These are phyloP conservation scores for Exutisphaerella laricina DNA, from an alignment of 2,329 filamentous ascomycete genomes.

Conservation along the genomic window DNA sequence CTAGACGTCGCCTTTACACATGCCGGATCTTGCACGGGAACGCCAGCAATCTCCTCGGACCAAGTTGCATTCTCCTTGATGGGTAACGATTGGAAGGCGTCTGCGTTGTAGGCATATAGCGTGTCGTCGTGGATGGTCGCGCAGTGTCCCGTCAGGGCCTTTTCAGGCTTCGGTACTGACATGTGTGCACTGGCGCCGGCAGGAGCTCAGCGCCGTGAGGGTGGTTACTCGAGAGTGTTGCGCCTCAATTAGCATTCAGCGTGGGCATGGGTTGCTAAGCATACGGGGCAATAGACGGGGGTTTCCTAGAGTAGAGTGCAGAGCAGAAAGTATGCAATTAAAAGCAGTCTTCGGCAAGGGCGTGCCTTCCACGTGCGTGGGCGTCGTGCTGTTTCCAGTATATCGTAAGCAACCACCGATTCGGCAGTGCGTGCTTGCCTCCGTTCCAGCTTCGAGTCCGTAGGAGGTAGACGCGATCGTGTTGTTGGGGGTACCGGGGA, in stretches of 20 bases:
- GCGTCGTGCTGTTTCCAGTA: background rate
- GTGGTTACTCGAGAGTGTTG: constrained; percentile 1
- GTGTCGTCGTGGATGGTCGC: constrained; percentile 74
- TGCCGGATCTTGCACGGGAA: constrained; percentile 65
- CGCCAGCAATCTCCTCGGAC: constrained; percentile 59
- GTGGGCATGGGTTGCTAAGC: constrained; percentile 9
- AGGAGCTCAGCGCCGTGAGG: constrained; percentile 18
- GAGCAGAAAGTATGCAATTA: no score
- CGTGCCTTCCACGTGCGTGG: constrained; percentile 4
- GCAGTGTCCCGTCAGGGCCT: constrained; percentile 70
- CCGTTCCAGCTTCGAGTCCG: background rate
- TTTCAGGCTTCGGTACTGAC: constrained; percentile 65
- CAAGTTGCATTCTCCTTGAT: constrained; percentile 67
- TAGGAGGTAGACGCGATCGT: background rate
- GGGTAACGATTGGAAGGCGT: constrained; percentile 65
- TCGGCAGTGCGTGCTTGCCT: background rate
- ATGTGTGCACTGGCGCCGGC: constrained; percentile 43
- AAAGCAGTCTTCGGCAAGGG: no score
- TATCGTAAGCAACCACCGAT: background rate
- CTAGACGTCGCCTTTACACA: constrained; percentile 66
- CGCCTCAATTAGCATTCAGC: constrained; percentile 6
- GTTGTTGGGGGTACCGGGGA: background rate
- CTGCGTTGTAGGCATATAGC: constrained; percentile 73
- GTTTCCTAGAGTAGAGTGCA: no score
- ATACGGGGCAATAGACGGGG: no score